These are phyloP conservation scores for Boletus subparvulus DNA, from an alignment of 768 basidiomycete genomes.

Conservation along the genomic window DNA sequence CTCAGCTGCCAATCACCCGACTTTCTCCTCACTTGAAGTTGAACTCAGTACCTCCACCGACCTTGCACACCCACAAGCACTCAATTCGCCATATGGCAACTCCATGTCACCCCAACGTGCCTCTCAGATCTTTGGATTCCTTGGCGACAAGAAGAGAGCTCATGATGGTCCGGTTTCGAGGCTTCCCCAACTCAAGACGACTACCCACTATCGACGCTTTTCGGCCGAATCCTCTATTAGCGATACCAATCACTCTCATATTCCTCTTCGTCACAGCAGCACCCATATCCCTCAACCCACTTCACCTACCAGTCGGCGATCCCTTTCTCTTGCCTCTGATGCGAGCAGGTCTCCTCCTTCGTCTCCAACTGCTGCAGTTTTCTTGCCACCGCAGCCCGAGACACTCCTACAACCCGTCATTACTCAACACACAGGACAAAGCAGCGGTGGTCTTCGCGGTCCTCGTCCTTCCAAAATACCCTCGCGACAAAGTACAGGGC, in stretches of 20 bases:
- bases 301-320: constrained; percentile 12
- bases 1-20: constrained; percentile 34
- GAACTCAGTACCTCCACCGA: constrained; percentile 59
- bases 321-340: constrained; percentile 15
- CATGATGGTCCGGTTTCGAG: constrained; percentile 35
- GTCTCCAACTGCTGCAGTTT: constrained; percentile 2
- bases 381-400: background rate
- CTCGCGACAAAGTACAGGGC: constrained; percentile 30
- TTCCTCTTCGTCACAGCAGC: constrained; percentile 11
- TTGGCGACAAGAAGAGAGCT: constrained; percentile 49
- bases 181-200: constrained; percentile 31
- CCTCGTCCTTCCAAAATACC: constrained; percentile 39
- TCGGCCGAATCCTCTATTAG: constrained; percentile 25
- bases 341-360: constrained; percentile 5
- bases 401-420: background rate
- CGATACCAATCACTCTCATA: constrained; percentile 25
- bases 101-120: constrained; percentile 63
- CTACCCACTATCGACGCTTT: constrained; percentile 19
- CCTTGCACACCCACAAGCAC: constrained; percentile 22
- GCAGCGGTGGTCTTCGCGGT: constrained; percentile 42
- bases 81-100: constrained; percentile 36
- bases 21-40: constrained; percentile 74
- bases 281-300: constrained; percentile 14
- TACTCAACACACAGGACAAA: constrained; percentile 18
- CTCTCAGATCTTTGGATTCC: constrained; percentile 73